Percentiles rank a stretch among this genome's conserved stretches.
These are phyloP conservation scores for Carpinus viminea DNA, from an alignment of 306 rosid genomes.

Conservation along the genomic window DNA sequence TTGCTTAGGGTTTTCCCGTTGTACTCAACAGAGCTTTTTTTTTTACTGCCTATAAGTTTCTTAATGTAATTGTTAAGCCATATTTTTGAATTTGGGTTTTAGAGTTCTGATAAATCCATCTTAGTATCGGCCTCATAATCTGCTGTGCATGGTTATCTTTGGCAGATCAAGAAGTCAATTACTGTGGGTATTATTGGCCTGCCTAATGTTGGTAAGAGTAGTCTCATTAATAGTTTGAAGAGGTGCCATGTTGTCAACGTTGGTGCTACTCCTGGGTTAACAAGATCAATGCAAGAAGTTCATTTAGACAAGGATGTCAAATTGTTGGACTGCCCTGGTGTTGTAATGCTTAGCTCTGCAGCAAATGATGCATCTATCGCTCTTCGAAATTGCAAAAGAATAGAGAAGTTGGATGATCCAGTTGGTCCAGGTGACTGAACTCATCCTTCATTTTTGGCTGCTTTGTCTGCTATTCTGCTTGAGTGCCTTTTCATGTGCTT, in stretches of 20 bases:
- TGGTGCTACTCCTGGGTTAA: slow-evolving; percentile 88
- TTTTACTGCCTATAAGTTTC: background rate
- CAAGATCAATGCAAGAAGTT: slow-evolving; percentile 92
- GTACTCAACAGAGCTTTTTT: background rate
- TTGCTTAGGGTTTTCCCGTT: background rate
- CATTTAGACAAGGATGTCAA: slow-evolving; percentile 85
- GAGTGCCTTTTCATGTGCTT: slow-evolving; percentile 10
- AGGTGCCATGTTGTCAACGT: slow-evolving; percentile 75
- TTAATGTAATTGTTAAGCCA: background rate
- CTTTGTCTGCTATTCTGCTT: background rate
- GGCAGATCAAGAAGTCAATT: slow-evolving; percentile 87
- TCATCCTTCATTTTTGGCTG: background rate
- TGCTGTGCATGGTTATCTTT: slow-evolving; percentile 18
- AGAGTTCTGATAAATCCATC: background rate
- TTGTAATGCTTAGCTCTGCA: slow-evolving; percentile 72
- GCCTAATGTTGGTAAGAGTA: slow-evolving; percentile 98
- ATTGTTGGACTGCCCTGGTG: slow-evolving; percentile 96
- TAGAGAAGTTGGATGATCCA: slow-evolving; percentile 89
- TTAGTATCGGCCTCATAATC: background rate
- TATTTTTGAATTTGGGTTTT: background rate
- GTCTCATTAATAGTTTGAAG: slow-evolving; percentile 87
- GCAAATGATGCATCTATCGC: slow-evolving; percentile 67
- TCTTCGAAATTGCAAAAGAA: slow-evolving; percentile 87
- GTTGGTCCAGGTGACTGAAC: slow-evolving; percentile 68
- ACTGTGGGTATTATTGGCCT: slow-evolving; percentile 93